Percentiles rank a stretch among this genome's conserved stretches.
These are phyloP conservation scores for Parietaria judaica DNA, from an alignment of 306 rosid genomes.

Conservation along the genomic window DNA sequence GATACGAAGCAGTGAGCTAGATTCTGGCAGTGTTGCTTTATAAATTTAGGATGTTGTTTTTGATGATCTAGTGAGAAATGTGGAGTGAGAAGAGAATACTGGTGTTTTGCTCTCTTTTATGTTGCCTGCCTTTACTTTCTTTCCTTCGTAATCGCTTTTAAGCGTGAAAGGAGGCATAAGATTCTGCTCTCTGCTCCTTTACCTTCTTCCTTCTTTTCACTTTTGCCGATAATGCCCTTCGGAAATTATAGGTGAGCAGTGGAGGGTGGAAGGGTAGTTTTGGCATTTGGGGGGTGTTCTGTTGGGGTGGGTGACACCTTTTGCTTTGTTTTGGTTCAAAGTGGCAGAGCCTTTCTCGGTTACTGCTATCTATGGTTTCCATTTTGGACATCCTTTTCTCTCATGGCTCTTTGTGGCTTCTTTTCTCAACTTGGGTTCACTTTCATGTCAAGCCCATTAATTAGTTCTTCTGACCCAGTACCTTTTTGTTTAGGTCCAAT, in stretches of 20 bases:
- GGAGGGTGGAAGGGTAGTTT: constrained; percentile 15
- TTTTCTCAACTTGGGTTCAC: background rate
- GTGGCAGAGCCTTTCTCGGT: constrained; percentile 49
- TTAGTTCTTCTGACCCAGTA: no score
- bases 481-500: no score
- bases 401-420: constrained; percentile 42
- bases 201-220: constrained; percentile 4
- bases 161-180: constrained; percentile 47
- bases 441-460: no score
- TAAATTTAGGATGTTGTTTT: no score
- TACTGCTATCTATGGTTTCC: constrained; percentile 31
- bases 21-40: constrained; percentile 1
- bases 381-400: constrained; percentile 29
- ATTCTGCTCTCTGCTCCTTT: constrained; percentile 28
- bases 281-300: constrained; percentile 12
- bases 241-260: no score
- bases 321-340: constrained; percentile 34
- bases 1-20: constrained; percentile 2
- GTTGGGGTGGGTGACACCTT: constrained; percentile 12
- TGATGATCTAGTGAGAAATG: no score
- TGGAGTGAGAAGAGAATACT: no score
- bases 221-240: constrained; percentile 26
- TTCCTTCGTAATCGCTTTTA: constrained; percentile 30
- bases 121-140: constrained; percentile 1
- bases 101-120: constrained; percentile 5